Conservation (phyloP, 2,329 filamentous ascomycete species). For the Thermothelomyces thermophilus region DNA sequence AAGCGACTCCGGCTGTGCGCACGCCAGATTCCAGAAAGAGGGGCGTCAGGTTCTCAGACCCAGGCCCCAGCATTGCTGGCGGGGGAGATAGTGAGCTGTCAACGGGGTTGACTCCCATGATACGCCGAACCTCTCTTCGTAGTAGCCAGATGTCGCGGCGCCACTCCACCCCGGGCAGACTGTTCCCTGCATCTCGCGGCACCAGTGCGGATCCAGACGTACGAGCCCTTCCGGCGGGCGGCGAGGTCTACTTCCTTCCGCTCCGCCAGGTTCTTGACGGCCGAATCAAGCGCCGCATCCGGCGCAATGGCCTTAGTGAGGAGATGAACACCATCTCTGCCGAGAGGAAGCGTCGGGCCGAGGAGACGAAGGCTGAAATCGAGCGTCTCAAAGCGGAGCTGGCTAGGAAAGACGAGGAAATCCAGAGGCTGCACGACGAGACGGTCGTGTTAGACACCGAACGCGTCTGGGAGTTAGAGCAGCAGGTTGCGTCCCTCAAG, state of each 20-base stretch:
- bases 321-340: conserved; percentile 48
- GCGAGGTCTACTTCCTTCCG: conserved; percentile 40
- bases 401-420: conserved; percentile 45
- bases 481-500: conserved; percentile 31
- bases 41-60: conserved; percentile 54
- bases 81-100: conserved; percentile 27
- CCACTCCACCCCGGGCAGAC: conserved; percentile 37
- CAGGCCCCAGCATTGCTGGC: conserved; percentile 35
- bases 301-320: conserved; percentile 51
- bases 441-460: conserved; percentile 44
- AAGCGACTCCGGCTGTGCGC: background rate
- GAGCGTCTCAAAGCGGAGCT: conserved; percentile 43
- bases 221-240: conserved; percentile 24
- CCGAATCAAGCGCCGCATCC: conserved; percentile 50
- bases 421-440: conserved; percentile 44
- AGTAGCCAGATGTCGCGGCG: conserved; percentile 32
- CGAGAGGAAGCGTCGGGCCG: conserved; percentile 38
- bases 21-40: conserved; percentile 33
- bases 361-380: conserved; percentile 41
- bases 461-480: conserved; percentile 33
- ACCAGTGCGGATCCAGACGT: conserved; percentile 10
- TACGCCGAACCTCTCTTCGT: conserved; percentile 39
- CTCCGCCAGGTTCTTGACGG: conserved; percentile 52
- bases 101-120: conserved; percentile 53
- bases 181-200: conserved; percentile 13